Conservation (phyloP, 495 filamentous ascomycete species). For the Tetracladium setigerum region DNA sequence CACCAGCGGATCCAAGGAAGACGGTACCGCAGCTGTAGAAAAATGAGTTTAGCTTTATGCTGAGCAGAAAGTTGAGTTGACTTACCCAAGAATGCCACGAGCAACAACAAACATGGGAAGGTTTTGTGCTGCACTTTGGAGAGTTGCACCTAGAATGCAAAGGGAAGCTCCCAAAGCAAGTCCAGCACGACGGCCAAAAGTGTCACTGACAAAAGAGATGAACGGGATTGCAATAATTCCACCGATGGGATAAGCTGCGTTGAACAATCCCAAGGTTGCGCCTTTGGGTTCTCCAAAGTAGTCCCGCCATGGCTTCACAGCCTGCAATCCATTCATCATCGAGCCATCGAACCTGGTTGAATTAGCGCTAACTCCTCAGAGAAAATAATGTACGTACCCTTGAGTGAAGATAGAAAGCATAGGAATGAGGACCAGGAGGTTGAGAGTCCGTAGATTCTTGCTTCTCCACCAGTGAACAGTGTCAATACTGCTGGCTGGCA, state of each 20-base stretch:
- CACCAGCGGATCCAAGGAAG: slow-evolving; percentile 38
- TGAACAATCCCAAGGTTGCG: slow-evolving; percentile 37
- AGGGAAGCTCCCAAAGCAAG: not conserved
- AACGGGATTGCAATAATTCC: slow-evolving; percentile 32
- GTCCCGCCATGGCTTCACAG: slow-evolving; percentile 35
- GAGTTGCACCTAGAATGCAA: slow-evolving; percentile 17
- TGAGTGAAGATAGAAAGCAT: slow-evolving; percentile 7
- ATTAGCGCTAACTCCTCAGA: too few species aligned
- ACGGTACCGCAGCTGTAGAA: slow-evolving; percentile 43
- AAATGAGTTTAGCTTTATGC: too few species aligned
- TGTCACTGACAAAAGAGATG: not conserved
- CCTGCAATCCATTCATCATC: slow-evolving; percentile 46
- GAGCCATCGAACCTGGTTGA: slow-evolving; percentile 18
- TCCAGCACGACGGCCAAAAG: not conserved
- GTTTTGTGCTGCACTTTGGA: slow-evolving; percentile 34
- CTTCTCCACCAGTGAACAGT: slow-evolving; percentile 13
- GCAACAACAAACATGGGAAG: slow-evolving; percentile 48
- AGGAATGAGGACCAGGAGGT: slow-evolving; percentile 7
- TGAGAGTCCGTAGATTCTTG: slow-evolving; percentile 11
- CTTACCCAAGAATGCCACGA: slow-evolving; percentile 53
- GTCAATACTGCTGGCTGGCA: slow-evolving; percentile 2
- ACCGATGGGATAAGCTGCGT: slow-evolving; percentile 47
- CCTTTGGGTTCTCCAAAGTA: slow-evolving; percentile 32
- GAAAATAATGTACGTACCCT: not conserved
- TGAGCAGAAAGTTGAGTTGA: too few species aligned